Evolutionary conservation across 2,329 filamentous ascomycete genomes (phyloP).

Genomic region (Penicillium sp.): DNA sequence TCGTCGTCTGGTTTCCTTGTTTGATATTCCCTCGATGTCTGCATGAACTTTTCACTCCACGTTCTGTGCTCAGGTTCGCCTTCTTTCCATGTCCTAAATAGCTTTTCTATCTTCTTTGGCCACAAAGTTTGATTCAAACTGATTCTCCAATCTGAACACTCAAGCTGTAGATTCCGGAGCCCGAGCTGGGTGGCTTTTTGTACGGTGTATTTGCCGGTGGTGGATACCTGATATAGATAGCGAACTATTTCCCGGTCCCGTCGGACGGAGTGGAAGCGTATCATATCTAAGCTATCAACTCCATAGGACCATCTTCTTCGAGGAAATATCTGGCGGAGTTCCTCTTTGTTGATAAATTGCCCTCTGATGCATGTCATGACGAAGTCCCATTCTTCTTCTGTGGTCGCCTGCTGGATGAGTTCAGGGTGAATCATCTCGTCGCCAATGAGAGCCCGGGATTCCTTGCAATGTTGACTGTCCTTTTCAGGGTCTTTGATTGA

Average conservation of each 20-base stretch:
- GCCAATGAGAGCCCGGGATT: constrained; percentile 1
- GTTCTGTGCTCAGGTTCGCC: background rate
- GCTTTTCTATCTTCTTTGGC: background rate
- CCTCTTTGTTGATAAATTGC: constrained; percentile 2
- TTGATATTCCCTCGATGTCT: background rate
- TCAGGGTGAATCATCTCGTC: background rate
- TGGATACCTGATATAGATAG: background rate
- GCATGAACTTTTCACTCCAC: background rate
- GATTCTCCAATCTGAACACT: background rate
- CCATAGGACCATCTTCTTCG: background rate
- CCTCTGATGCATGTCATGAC: constrained; percentile 9
- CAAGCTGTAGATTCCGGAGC: background rate
- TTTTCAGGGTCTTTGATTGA: background rate
- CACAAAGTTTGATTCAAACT: background rate
- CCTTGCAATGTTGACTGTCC: background rate
- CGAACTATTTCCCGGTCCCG: constrained; percentile 5
- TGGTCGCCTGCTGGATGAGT: background rate
- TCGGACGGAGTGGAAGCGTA: constrained; percentile 3
- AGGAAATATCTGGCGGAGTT: background rate
- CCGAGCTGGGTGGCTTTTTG: background rate
- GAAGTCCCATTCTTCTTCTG: constrained; percentile 9
- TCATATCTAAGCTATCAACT: constrained; percentile 4
- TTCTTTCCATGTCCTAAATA: background rate
- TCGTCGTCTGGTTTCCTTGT: background rate
- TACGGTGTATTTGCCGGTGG: background rate